Evolutionary conservation across 2,329 filamentous ascomycete genomes (phyloP).

Genomic region (Aspergillus hortae): DNA sequence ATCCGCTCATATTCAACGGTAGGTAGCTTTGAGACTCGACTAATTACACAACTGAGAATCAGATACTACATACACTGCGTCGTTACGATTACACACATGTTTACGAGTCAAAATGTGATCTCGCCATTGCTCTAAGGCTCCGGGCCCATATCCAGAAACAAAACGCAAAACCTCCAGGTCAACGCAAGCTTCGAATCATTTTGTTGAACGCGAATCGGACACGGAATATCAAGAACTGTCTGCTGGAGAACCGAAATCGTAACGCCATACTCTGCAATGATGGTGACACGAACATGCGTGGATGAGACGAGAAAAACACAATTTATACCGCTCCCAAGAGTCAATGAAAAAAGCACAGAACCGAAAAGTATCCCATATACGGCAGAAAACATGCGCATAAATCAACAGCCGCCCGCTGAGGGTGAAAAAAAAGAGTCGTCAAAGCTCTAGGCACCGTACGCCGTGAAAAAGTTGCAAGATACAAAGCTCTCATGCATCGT

Average conservation of each 20-base stretch:
- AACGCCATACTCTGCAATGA: constrained; percentile 24
- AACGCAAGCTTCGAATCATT: not conserved
- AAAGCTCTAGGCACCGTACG: not conserved
- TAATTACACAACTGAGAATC: not conserved
- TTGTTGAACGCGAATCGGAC: not conserved
- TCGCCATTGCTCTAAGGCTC: constrained; percentile 7
- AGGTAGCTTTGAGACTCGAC: not conserved
- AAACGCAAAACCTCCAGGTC: not conserved
- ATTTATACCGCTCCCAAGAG: constrained; percentile 9
- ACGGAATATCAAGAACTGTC: not conserved
- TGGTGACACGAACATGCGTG: constrained; percentile 8
- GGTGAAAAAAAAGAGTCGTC: not conserved
- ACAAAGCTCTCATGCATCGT: constrained; percentile 4
- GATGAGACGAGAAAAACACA: constrained; percentile 3
- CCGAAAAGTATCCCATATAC: constrained; percentile 8
- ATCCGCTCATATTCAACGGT: no score
- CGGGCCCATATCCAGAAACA: constrained; percentile 3
- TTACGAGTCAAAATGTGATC: not conserved
- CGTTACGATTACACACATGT: not conserved
- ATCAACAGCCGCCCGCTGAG: not conserved
- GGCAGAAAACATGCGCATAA: not conserved
- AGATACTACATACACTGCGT: not conserved
- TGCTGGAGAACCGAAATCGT: constrained; percentile 12
- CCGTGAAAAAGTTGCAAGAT: constrained; percentile 1
- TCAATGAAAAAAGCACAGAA: constrained; percentile 6